phyloP scores from a whole-genome alignment of 805 yeast species.

The Metschnikowia similis region DNA sequence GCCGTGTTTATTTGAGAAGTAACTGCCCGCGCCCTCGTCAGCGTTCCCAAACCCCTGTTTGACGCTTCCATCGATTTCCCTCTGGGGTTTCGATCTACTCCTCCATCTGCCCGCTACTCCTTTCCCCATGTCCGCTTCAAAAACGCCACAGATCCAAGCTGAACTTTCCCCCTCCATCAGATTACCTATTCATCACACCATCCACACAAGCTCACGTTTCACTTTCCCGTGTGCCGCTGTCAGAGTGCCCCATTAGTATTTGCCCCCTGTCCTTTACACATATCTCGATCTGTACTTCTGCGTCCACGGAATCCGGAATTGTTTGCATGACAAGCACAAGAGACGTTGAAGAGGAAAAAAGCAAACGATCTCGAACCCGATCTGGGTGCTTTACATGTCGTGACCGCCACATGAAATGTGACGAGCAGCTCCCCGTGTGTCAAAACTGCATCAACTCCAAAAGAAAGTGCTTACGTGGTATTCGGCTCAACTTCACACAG shows the following conservation, averaged over 20 bases:
- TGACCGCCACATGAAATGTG: conserved; percentile 64
- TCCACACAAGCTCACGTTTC: neutral
- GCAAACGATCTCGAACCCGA: conserved; percentile 37
- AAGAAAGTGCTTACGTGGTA: conserved; percentile 45
- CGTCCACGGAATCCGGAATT: neutral
- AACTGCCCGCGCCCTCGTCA: neutral
- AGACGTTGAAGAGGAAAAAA: conserved; percentile 2
- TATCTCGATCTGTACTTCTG: neutral
- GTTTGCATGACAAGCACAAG: conserved; percentile 4
- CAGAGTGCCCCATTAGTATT: neutral
- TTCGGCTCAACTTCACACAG: conserved; percentile 43
- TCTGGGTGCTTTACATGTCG: conserved; percentile 61
- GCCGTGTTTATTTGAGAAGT: neutral
- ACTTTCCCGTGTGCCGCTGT: neutral
- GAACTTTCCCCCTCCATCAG: conserved; percentile 3
- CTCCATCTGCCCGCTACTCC: neutral
- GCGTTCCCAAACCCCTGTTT: neutral
- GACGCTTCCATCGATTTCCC: conserved; percentile 1
- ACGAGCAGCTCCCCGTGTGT: conserved; percentile 59
- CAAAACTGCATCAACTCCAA: conserved; percentile 50
- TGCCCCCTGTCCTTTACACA: neutral
- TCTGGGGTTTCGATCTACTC: neutral
- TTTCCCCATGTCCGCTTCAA: conserved; percentile 2
- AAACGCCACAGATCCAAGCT: conserved; percentile 2
- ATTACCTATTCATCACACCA: conserved; percentile 2